Conservation (phyloP, 2,329 filamentous ascomycete genomes). For the Alternaria novae-zelandiae region DNA sequence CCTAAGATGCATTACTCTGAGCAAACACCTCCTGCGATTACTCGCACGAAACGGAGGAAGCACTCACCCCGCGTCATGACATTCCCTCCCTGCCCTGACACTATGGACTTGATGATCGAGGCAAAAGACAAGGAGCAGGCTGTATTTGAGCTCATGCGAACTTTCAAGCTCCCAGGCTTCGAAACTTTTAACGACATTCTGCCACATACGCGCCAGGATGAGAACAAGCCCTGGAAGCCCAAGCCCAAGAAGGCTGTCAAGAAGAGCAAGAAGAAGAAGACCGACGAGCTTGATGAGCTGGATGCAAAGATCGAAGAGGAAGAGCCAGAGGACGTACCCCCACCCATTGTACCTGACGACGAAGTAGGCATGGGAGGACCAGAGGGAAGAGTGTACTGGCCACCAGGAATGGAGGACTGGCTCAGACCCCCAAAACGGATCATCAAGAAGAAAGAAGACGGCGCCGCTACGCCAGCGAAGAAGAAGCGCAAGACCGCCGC, state of each 20-base stretch:
- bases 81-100: slow-evolving; percentile 78
- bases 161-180: slow-evolving; percentile 81
- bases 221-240: slow-evolving; percentile 62
- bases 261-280: slow-evolving; percentile 55
- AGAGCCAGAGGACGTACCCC: slow-evolving; percentile 42
- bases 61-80: slow-evolving; percentile 81
- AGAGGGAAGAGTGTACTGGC: slow-evolving; percentile 87
- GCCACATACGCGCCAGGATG: slow-evolving; percentile 77
- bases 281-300: slow-evolving; percentile 42
- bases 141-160: slow-evolving; percentile 91
- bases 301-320: slow-evolving; percentile 54
- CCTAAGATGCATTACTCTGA: slow-evolving; percentile 99
- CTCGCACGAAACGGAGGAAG: slow-evolving; percentile 78
- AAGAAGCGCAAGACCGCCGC: slow-evolving; percentile 40
- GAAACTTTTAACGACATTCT: slow-evolving; percentile 77
- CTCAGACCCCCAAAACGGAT: slow-evolving; percentile 79
- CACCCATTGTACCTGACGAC: slow-evolving; percentile 62
- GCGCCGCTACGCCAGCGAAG: slow-evolving; percentile 37
- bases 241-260: slow-evolving; percentile 52
- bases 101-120: slow-evolving; percentile 99
- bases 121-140: slow-evolving; percentile 98
- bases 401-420: slow-evolving; percentile 88
- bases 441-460: slow-evolving; percentile 61
- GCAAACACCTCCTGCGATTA: slow-evolving; percentile 76
- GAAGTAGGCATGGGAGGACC: slow-evolving; percentile 88